Conservation (phyloP, 2,329 filamentous ascomycete species). For the Penicillium sp. region DNA sequence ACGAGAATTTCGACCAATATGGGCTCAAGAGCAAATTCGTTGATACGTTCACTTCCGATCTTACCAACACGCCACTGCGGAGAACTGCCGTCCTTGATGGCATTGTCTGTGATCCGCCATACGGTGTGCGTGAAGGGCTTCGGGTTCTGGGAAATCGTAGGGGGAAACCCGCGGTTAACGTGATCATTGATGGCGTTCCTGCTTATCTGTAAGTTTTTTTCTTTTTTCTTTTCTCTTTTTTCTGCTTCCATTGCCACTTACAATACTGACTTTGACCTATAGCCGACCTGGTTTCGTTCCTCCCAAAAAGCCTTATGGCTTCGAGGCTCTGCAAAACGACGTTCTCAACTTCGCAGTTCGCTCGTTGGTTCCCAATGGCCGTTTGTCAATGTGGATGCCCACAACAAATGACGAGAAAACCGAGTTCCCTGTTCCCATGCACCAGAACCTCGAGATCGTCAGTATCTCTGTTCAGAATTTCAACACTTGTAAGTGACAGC, state of each 20-base stretch:
- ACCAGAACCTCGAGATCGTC: conserved; percentile 71
- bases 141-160: conserved; percentile 80
- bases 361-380: conserved; percentile 72
- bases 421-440: conserved; percentile 71
- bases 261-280: conserved; percentile 1
- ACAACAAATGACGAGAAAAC: conserved; percentile 76
- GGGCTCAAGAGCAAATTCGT: conserved; percentile 63
- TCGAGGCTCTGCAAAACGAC: conserved; percentile 84
- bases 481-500: conserved; percentile 67
- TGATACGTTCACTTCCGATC: conserved; percentile 77
- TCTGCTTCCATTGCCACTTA: neutral
- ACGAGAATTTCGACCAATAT: conserved; percentile 84
- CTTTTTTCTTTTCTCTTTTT: no score
- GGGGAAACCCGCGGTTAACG: conserved; percentile 48
- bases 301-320: conserved; percentile 89
- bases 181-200: conserved; percentile 66
- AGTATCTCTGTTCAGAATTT: conserved; percentile 81
- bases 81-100: conserved; percentile 69
- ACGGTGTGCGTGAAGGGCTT: conserved; percentile 88
- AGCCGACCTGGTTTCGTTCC: conserved; percentile 70
- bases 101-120: conserved; percentile 93
- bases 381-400: conserved; percentile 96
- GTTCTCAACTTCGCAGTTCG: conserved; percentile 77
- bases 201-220: conserved; percentile 62
- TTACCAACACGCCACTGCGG: conserved; percentile 80